These are phyloP conservation scores for Trypanosoma melophagium DNA, from an alignment of 208 protist species.

Conservation along the genomic window DNA sequence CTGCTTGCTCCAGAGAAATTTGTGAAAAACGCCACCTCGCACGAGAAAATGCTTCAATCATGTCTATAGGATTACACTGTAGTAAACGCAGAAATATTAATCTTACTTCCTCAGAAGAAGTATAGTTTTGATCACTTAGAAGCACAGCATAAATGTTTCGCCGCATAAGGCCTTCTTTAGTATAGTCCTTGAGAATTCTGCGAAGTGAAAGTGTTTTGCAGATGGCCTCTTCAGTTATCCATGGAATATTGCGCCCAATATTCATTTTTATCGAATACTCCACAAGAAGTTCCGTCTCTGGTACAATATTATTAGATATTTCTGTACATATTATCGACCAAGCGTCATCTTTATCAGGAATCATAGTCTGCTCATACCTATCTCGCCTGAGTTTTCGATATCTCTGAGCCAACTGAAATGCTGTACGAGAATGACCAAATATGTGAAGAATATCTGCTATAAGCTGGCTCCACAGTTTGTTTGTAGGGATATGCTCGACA, in stretches of 20 bases:
- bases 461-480: slow-evolving; percentile 38
- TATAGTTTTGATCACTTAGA: slow-evolving; percentile 11
- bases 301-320: not conserved
- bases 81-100: slow-evolving; percentile 7
- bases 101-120: slow-evolving; percentile 12
- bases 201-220: not conserved
- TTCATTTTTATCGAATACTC: slow-evolving; percentile 1
- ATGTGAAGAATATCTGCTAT: slow-evolving; percentile 14
- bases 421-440: slow-evolving; percentile 27
- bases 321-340: slow-evolving; percentile 1
- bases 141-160: slow-evolving; percentile 15
- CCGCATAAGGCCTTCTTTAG: slow-evolving; percentile 4
- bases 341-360: slow-evolving; percentile 13
- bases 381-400: slow-evolving; percentile 34
- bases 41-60: not conserved
- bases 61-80: slow-evolving; percentile 3
- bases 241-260: slow-evolving; percentile 10
- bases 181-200: not conserved
- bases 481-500: slow-evolving; percentile 10
- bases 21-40: slow-evolving; percentile 19
- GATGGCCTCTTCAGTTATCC: slow-evolving; percentile 22
- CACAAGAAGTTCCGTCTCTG: slow-evolving; percentile 1
- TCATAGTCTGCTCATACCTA: slow-evolving; percentile 15
- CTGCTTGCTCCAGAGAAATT: slow-evolving; percentile 24
- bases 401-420: slow-evolving; percentile 45